Evolutionary conservation across 2,329 filamentous ascomycete species (phyloP).

Genomic region (Teratosphaeria nubilosa): DNA sequence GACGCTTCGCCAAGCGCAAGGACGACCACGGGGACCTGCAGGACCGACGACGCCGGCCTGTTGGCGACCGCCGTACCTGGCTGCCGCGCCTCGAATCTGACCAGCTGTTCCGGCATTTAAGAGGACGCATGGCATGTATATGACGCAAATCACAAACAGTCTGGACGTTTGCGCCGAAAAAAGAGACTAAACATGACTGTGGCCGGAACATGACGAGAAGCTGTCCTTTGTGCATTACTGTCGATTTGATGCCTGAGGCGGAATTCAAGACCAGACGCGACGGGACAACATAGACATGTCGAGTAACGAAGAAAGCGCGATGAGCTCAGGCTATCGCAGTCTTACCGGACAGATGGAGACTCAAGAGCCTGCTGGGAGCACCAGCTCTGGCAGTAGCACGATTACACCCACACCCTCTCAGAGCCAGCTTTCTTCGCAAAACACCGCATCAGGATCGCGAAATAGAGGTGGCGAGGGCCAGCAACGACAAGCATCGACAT

Average conservation of each 20-base stretch:
- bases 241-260: background rate
- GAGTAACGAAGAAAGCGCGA: background rate
- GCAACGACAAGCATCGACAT: conserved; percentile 3
- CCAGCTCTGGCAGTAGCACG: background rate
- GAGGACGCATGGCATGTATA: background rate
- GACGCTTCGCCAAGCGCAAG: background rate
- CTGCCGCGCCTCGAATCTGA: background rate
- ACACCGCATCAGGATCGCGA: background rate
- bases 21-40: background rate
- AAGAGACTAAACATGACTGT: background rate
- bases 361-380: conserved; percentile 22
- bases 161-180: background rate
- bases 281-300: conserved; percentile 1
- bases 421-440: background rate
- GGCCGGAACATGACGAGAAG: background rate
- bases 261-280: background rate
- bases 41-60: background rate
- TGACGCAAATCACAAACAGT: background rate
- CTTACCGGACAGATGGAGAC: conserved; percentile 25
- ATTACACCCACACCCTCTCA: background rate
- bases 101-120: background rate
- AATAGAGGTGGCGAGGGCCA: background rate
- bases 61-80: background rate
- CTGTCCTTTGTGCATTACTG: background rate
- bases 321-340: conserved; percentile 19